phyloP scores from a whole-genome alignment of 2,329 filamentous ascomycete genomes.

The Tolypocladium guangdongense region DNA sequence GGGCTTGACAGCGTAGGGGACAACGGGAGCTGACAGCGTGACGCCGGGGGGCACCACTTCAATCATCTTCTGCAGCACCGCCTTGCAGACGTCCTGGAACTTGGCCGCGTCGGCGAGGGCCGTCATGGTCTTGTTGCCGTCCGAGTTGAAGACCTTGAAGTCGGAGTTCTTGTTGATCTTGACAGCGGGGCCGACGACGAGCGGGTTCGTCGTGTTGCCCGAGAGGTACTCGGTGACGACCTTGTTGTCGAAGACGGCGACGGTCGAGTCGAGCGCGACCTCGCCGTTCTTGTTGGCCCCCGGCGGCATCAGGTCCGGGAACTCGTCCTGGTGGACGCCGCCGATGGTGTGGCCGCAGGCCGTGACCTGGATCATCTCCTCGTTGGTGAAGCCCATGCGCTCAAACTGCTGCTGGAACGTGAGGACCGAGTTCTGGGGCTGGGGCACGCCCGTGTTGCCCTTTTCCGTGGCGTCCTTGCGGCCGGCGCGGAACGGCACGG shows the following conservation, averaged over 20 bases:
- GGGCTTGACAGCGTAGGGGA: slow-evolving; percentile 49
- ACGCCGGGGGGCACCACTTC: slow-evolving; percentile 45
- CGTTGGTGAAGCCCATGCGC: slow-evolving; percentile 43
- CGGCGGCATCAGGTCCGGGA: slow-evolving; percentile 38
- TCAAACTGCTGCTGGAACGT: slow-evolving; percentile 44
- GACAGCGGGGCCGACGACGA: slow-evolving; percentile 41
- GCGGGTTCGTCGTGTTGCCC: slow-evolving; percentile 41
- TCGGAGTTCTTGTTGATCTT: slow-evolving; percentile 38
- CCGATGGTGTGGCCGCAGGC: slow-evolving; percentile 53
- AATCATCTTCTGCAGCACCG: slow-evolving; percentile 48
- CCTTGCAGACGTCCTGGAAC: slow-evolving; percentile 37
- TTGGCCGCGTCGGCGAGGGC: slow-evolving; percentile 30
- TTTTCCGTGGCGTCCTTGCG: slow-evolving; percentile 40
- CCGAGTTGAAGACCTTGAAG: slow-evolving; percentile 42
- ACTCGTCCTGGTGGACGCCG: slow-evolving; percentile 44
- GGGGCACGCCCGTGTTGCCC: slow-evolving; percentile 40
- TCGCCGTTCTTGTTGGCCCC: slow-evolving; percentile 32
- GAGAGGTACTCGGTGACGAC: slow-evolving; percentile 46
- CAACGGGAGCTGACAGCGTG: slow-evolving; percentile 38
- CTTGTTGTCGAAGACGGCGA: slow-evolving; percentile 41
- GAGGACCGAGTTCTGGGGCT: slow-evolving; percentile 41
- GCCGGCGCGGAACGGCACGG: slow-evolving; percentile 41
- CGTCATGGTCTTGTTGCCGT: slow-evolving; percentile 43
- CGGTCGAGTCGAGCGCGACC: slow-evolving; percentile 34
- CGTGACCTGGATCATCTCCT: slow-evolving; percentile 49